Evolutionary conservation across 352 stramenopile genomes (phyloP).

Genomic region (Globisporangium radiosum): DNA sequence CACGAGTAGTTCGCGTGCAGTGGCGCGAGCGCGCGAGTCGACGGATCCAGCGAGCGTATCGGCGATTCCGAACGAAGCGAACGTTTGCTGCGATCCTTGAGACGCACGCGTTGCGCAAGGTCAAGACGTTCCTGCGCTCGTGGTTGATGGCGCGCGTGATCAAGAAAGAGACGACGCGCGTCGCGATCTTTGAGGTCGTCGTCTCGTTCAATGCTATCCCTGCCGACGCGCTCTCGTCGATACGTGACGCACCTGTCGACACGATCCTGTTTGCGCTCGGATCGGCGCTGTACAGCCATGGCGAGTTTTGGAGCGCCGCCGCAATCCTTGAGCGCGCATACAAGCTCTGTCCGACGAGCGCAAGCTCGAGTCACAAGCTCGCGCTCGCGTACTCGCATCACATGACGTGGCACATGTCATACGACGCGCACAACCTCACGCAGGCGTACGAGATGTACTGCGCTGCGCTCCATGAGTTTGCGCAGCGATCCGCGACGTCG

Average conservation of each 20-base stretch:
- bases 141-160: constrained; percentile 43
- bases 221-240: background rate
- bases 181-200: constrained; percentile 19
- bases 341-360: background rate
- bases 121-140: constrained; percentile 26
- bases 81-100: constrained; percentile 26
- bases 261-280: constrained; percentile 35
- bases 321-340: constrained; percentile 33
- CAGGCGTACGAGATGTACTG: constrained; percentile 47
- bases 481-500: background rate
- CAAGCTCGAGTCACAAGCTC: constrained; percentile 11
- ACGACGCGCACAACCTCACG: constrained; percentile 41
- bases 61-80: constrained; percentile 17
- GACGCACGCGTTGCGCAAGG: constrained; percentile 24
- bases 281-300: constrained; percentile 26
- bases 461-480: constrained; percentile 17
- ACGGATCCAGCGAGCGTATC: constrained; percentile 43
- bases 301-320: constrained; percentile 59
- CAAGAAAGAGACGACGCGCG: constrained; percentile 32
- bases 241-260: constrained; percentile 17
- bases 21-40: constrained; percentile 22
- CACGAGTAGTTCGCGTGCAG: background rate
- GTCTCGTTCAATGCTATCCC: constrained; percentile 2
- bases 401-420: constrained; percentile 56
- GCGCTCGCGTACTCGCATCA: constrained; percentile 59